Evolutionary conservation across 306 rosid species (phyloP), one percentile per base, ranked within the genome.

Genomic region (Morella rubra): DNA sequence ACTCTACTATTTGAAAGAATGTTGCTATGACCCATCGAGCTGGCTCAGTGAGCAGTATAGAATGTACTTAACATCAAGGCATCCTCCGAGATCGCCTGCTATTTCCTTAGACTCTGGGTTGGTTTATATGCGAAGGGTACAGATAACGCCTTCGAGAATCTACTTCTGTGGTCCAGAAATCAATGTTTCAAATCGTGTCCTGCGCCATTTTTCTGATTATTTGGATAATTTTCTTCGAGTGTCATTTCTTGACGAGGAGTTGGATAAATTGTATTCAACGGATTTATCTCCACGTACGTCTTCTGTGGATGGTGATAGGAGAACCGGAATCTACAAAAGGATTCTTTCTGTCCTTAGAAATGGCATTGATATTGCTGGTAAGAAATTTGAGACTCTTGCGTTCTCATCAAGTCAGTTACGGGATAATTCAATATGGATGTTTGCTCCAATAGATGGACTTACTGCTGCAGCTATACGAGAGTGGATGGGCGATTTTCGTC

Each of bases 231-330:
- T 93, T 54, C 78, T 93, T 41, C 93, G 96, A 53, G 91, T 91
- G 76, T 91, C 98, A n/a, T 93, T 93, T 82, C 90, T 91, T 18
- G 97, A 91, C 13, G 97, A 93, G 89, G 98, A 93, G 80, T 76
- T 90, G 74, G 90, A 81, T 8, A 90, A 84, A 46, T 13, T 90
- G 75, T 88, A 58, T 80, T 82, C 97, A 13, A 83, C 96, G 4
- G 96, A 90, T 78, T 87, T 93, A 70, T 80, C 90, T 73, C 81
- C 88, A 1, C 93, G 96, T 8, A 49, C 79, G 4, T 82, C 89
- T 49, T 54, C 76, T 72, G 14, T 51, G 24, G 45, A 22, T 13
- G 82, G 42, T 81, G 76, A 76, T 18, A 82, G 76, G 71, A 91
- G 67, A 82, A 93, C 97, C 10, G 81, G 69, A 77, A 52, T 91